Base-by-base conservation (phyloP, 1,284 basidiomycete species). In the Ganoderma meredithae region DNA sequence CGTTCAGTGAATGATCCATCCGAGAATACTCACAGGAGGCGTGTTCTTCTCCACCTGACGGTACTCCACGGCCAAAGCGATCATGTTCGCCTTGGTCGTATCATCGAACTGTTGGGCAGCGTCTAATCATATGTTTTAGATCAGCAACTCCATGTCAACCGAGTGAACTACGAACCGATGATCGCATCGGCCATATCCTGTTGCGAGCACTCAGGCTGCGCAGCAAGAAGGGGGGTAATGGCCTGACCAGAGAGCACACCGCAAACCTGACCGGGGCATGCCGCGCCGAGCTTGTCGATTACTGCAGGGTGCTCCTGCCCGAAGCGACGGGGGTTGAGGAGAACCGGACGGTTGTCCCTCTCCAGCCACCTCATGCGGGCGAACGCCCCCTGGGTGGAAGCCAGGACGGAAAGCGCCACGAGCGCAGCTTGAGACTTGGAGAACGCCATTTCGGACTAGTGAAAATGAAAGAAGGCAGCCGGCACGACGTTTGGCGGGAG, bases 31-130 rank as follows among this genome's bases (percentile, higher is more conserved):
- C 72, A 86, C 85, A 36, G 86, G 87, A 75, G 87, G 86, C 1
- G 87, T 88, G 77, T 89, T 90, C 82, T 89, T 89, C 81, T 89
- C 88, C 0, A 78, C 82, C 73, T 88, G 85, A 61, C 88, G 84
- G 76, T 88, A 88, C 72, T 86, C 83, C 15, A 83, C 75, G 15
- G 88, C 88, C 64, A 88, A 79, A 6, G 81, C 79, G 72, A 90
- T 82, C 86, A 89, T 87, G 68, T 81, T 84, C 4, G 78, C 77
- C 72, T 85, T 83, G 1, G 85, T 88, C 17, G 83, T 77, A 39
- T 76, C 81, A 75, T 88, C 84, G 68, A 88, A 87, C 70, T 87
- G 85, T 69, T 79, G 80, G 71, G 84, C 84, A 9, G 84, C 84
- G 76, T 88, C 87, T 88, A 63, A 22, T 15, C 8, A 47, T 58